These are phyloP conservation scores for Aspergillus affinis DNA, from an alignment of 495 filamentous ascomycete species.

Conservation along the genomic window DNA sequence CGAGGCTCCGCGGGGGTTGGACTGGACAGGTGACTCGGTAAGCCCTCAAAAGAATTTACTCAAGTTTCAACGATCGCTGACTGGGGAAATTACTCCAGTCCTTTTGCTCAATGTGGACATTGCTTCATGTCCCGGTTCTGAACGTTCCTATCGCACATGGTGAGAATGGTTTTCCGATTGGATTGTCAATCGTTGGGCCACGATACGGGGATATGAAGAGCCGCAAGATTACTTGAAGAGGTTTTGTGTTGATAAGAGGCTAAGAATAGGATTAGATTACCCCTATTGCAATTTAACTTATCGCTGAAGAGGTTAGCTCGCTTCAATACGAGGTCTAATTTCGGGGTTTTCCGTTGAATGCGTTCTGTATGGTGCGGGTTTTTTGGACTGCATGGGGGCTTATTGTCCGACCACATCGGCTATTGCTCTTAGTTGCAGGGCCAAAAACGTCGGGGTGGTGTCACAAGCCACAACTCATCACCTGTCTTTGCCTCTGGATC, in stretches of 20 bases:
- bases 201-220: not conserved
- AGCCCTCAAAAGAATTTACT: not conserved
- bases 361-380: not conserved
- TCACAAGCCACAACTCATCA: too few species aligned
- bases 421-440: not conserved
- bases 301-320: not conserved
- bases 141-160: not conserved
- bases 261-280: not conserved
- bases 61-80: not conserved
- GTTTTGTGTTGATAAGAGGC: not conserved
- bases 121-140: constrained; percentile 1
- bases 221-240: not conserved
- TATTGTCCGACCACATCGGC: not conserved
- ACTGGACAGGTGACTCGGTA: constrained; percentile 15
- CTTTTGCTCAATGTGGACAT: constrained; percentile 3
- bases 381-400: not conserved
- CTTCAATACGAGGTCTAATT: not conserved
- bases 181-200: not conserved
- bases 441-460: not conserved
- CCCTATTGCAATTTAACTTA: not conserved
- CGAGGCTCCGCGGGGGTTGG: constrained; percentile 12
- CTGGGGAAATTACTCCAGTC: not conserved
- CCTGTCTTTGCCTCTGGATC: too few species aligned
- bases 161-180: not conserved
- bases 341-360: not conserved